These are phyloP conservation scores for Tetrapisispora fleetii DNA, from an alignment of 805 yeast species.

Conservation along the genomic window DNA sequence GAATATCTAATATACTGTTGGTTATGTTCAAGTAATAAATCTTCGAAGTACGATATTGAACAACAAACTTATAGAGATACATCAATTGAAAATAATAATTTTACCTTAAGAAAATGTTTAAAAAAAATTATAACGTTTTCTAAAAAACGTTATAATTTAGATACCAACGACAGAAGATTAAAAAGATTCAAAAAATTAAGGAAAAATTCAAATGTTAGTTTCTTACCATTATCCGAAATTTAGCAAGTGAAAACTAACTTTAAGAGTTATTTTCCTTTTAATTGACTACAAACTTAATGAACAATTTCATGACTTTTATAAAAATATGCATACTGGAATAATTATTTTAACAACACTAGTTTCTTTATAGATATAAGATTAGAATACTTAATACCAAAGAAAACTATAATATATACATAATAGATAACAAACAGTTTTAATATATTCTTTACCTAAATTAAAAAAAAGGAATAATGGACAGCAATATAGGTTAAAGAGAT, in stretches of 20 bases:
- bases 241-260: no score
- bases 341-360: no score
- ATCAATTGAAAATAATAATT: not conserved
- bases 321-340: not conserved
- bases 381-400: no score
- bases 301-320: not conserved
- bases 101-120: not conserved
- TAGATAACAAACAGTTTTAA: not conserved
- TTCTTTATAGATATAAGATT: no score
- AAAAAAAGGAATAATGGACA: not conserved
- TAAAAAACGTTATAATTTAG: not conserved
- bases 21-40: not conserved
- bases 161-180: not conserved
- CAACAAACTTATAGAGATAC: not conserved
- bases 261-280: no score
- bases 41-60: not conserved
- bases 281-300: not conserved
- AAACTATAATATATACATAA: no score
- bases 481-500: conserved; percentile 11
- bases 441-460: no score
- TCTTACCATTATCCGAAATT: conserved; percentile 6
- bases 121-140: not conserved
- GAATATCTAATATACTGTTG: conserved; percentile 36
- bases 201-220: conserved; percentile 8
- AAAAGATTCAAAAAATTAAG: not conserved